A percentile compares a stretch with the other conserved stretches of the same genome.
These are phyloP conservation scores for Decorospora gaudefroyi DNA, from an alignment of 2,329 filamentous ascomycete species.

Conservation along the genomic window DNA sequence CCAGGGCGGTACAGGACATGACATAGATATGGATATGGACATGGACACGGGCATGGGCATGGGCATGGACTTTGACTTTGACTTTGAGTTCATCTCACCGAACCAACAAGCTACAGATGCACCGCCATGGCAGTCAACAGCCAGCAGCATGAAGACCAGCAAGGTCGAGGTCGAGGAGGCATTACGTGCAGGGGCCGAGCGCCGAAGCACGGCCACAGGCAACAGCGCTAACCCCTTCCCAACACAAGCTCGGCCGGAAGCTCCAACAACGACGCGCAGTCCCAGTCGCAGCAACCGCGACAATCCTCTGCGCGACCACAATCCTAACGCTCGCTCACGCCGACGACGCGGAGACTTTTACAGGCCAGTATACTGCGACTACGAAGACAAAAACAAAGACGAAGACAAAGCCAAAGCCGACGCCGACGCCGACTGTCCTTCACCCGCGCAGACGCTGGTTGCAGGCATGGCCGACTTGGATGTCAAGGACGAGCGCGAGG, in stretches of 20 bases:
- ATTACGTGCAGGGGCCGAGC: conserved; percentile 6
- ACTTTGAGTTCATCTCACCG: background rate
- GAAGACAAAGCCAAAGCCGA: too few species aligned
- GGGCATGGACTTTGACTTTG: background rate
- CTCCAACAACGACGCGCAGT: conserved; percentile 19
- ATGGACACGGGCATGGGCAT: too few species aligned
- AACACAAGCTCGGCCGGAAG: conserved; percentile 11
- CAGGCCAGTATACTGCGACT: conserved; percentile 1
- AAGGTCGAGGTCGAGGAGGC: conserved; percentile 5
- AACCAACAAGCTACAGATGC: background rate
- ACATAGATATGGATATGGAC: too few species aligned
- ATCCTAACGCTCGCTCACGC: too few species aligned
- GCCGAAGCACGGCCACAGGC: conserved; percentile 19
- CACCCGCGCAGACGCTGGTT: conserved; percentile 16
- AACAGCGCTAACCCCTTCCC: conserved; percentile 21
- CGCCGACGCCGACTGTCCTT: conserved; percentile 3
- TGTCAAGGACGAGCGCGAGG: conserved; percentile 37
- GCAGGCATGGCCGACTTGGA: conserved; percentile 39
- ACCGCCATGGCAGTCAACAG: background rate
- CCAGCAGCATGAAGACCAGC: background rate
- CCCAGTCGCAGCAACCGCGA: conserved; percentile 20
- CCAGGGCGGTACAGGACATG: too few species aligned
- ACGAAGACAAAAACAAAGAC: too few species aligned
- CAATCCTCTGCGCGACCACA: conserved; percentile 12
- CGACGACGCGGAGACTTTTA: conserved; percentile 9